These are phyloP conservation scores for Populus hybrid DNA, from an alignment of 441 rosid species.

Conservation along the genomic window DNA sequence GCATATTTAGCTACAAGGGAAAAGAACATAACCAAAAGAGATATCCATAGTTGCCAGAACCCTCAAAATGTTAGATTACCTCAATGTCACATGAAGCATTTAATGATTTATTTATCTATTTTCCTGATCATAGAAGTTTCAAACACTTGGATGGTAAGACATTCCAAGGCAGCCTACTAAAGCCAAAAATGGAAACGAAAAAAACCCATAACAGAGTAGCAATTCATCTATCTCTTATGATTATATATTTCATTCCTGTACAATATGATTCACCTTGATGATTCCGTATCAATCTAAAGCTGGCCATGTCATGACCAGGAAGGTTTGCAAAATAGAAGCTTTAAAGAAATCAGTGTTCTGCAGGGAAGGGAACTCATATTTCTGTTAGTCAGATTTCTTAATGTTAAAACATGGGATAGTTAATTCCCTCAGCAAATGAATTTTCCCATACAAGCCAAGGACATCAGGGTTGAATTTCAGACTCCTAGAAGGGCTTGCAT, in stretches of 20 bases:
- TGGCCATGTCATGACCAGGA: neutral
- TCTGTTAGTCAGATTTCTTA: neutral
- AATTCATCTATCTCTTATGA: no score
- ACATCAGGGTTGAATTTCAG: neutral
- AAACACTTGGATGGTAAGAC: no score
- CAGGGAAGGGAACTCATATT: neutral
- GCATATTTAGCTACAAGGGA: no score
- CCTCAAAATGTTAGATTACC: neutral
- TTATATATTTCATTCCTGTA: neutral
- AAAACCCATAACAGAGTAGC: no score
- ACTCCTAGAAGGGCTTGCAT: neutral
- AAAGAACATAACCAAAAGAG: neutral
- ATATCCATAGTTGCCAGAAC: neutral
- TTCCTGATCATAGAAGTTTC: no score
- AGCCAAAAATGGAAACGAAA: no score
- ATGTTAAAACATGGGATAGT: neutral
- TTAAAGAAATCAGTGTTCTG: neutral
- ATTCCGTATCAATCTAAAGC: neutral
- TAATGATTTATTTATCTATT: neutral
- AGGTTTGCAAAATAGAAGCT: neutral
- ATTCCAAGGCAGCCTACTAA: no score
- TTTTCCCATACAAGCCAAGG: neutral
- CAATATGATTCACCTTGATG: neutral
- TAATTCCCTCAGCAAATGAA: neutral
- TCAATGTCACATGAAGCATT: neutral